These are phyloP conservation scores for Vaccinium darrowii DNA, from an alignment of 148 eudicot genomes.

Conservation along the genomic window DNA sequence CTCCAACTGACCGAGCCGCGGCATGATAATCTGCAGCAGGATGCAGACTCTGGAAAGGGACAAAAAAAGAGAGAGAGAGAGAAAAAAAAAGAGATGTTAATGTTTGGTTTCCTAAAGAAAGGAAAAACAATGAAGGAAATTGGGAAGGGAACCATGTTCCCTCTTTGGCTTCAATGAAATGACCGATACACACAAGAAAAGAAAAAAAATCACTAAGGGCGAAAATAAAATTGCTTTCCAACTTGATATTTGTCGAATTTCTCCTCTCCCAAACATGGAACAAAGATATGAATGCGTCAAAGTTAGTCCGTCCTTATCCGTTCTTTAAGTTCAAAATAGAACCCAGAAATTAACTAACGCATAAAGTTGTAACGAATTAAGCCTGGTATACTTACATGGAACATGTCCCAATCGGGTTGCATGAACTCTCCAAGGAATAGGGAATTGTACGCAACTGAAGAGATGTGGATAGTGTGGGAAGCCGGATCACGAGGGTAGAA, in stretches of 20 bases:
- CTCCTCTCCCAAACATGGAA: neutral
- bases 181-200: neutral
- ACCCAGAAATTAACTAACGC: neutral
- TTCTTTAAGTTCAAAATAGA: neutral
- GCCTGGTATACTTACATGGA: conserved; percentile 61
- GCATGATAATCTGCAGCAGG: conserved; percentile 96
- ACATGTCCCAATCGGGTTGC: conserved; percentile 99
- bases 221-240: neutral
- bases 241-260: neutral
- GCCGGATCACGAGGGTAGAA: conserved; percentile 92
- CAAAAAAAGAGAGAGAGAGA: neutral
- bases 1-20: conserved; percentile 90
- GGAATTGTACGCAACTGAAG: conserved; percentile 83
- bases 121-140: neutral
- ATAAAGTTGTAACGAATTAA: neutral
- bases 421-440: conserved; percentile 93
- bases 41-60: conserved; percentile 71
- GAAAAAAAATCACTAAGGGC: neutral
- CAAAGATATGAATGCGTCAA: neutral
- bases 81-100: neutral
- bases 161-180: neutral
- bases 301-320: neutral
- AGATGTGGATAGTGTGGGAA: conserved; percentile 91
- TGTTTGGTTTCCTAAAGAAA: neutral
- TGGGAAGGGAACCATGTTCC: neutral